Conservation (phyloP, 1,284 basidiomycete species). For the Grifola frondosa region DNA sequence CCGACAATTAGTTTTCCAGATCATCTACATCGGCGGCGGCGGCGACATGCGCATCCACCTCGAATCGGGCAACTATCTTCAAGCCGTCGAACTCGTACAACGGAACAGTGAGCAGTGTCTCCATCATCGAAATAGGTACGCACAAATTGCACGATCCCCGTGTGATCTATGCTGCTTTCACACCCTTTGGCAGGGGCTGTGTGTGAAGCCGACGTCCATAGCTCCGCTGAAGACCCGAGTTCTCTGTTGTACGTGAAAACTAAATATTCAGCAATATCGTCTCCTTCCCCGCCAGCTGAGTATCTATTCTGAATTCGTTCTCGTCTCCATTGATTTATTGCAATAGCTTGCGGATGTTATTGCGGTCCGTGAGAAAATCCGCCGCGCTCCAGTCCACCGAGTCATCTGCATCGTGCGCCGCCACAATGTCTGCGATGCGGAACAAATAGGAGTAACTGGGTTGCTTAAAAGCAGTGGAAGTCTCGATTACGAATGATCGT, state of each 20-base stretch:
- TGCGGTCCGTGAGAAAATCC: conserved; percentile 60
- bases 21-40: conserved; percentile 33
- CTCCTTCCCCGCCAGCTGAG: conserved; percentile 49
- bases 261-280: conserved; percentile 52
- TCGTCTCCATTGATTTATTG: conserved; percentile 44
- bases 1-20: conserved; percentile 33
- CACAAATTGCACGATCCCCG: conserved; percentile 53
- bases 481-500: conserved; percentile 50
- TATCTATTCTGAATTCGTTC: conserved; percentile 54
- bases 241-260: conserved; percentile 12
- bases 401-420: conserved; percentile 25
- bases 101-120: no score
- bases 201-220: conserved; percentile 43
- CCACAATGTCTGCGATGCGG: conserved; percentile 45
- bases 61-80: conserved; percentile 29
- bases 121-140: no score
- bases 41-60: conserved; percentile 29
- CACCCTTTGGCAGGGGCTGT: conserved; percentile 43
- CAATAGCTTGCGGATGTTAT: conserved; percentile 54
- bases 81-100: conserved; percentile 27
- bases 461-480: conserved; percentile 41
- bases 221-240: conserved; percentile 3
- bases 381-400: conserved; percentile 45
- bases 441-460: conserved; percentile 49
- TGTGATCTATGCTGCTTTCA: conserved; percentile 44